Conservation (phyloP, 2,329 filamentous ascomycete species). For the Septoria linicola region DNA sequence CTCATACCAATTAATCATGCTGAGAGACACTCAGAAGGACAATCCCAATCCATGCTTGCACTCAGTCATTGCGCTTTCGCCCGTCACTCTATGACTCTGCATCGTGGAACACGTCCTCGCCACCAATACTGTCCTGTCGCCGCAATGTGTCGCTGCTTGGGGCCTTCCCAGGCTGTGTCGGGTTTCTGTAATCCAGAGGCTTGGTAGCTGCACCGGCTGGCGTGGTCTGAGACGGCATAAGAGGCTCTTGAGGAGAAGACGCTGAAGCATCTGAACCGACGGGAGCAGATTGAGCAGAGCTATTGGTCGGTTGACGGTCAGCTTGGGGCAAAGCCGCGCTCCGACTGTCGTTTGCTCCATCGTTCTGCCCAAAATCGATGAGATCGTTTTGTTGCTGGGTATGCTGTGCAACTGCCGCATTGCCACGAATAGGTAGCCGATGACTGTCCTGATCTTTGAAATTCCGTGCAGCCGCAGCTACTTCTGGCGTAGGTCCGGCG, state of each 20-base stretch:
- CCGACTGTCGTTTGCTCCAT: constrained; percentile 24
- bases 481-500: constrained; percentile 8
- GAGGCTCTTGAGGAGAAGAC: constrained; percentile 19
- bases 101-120: constrained; percentile 51
- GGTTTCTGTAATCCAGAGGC: constrained; percentile 17
- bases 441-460: not conserved
- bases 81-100: constrained; percentile 39
- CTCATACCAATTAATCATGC: not conserved
- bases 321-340: constrained; percentile 17
- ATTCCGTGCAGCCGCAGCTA: constrained; percentile 7
- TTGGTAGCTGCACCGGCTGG: constrained; percentile 15
- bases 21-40: constrained; percentile 3
- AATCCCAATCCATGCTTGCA: not conserved
- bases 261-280: constrained; percentile 11
- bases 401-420: constrained; percentile 20
- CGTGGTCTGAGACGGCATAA: constrained; percentile 16
- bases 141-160: constrained; percentile 25
- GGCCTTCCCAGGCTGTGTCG: constrained; percentile 6
- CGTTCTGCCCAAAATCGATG: constrained; percentile 58
- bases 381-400: constrained; percentile 44
- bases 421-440: not conserved
- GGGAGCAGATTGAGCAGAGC: constrained; percentile 7
- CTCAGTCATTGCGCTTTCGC: not conserved
- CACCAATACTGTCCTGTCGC: constrained; percentile 43
- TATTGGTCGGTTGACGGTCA: constrained; percentile 10